Evolutionary conservation across 345 rosid genomes (phyloP).

Genomic region (Camelina laxa): DNA sequence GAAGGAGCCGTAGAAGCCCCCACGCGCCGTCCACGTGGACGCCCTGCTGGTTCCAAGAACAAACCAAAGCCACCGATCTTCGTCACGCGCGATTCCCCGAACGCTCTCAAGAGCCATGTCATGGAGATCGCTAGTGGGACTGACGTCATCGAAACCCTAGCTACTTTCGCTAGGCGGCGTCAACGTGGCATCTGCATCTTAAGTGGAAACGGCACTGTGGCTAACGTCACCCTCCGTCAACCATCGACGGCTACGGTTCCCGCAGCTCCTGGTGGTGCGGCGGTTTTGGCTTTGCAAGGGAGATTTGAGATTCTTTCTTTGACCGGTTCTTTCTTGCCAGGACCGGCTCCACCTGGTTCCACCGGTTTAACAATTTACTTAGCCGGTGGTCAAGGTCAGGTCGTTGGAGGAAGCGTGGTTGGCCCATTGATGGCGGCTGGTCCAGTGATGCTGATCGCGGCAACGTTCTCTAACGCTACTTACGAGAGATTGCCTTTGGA

Average conservation of each 20-base stretch:
- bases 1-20: constrained; percentile 68
- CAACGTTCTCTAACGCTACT: constrained; percentile 57
- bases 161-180: constrained; percentile 60
- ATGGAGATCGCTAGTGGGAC: constrained; percentile 69
- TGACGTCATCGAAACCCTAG: constrained; percentile 62
- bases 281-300: constrained; percentile 58
- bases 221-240: constrained; percentile 69
- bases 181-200: constrained; percentile 67
- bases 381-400: constrained; percentile 61
- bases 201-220: constrained; percentile 67
- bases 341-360: constrained; percentile 57
- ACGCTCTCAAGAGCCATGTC: constrained; percentile 69
- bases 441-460: constrained; percentile 57
- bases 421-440: constrained; percentile 54
- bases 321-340: constrained; percentile 55
- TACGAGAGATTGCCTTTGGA: constrained; percentile 57
- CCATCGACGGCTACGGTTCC: constrained; percentile 34
- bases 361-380: constrained; percentile 57
- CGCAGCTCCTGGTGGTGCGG: constrained; percentile 32
- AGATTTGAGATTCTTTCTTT: constrained; percentile 56
- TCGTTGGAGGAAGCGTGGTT: constrained; percentile 57
- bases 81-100: constrained; percentile 73
- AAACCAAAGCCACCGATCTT: constrained; percentile 71
- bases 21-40: constrained; percentile 69
- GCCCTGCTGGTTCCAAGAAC: constrained; percentile 68